phyloP scores from a whole-genome alignment of 495 filamentous ascomycete genomes.

The Trichodelitschia bisporula region DNA sequence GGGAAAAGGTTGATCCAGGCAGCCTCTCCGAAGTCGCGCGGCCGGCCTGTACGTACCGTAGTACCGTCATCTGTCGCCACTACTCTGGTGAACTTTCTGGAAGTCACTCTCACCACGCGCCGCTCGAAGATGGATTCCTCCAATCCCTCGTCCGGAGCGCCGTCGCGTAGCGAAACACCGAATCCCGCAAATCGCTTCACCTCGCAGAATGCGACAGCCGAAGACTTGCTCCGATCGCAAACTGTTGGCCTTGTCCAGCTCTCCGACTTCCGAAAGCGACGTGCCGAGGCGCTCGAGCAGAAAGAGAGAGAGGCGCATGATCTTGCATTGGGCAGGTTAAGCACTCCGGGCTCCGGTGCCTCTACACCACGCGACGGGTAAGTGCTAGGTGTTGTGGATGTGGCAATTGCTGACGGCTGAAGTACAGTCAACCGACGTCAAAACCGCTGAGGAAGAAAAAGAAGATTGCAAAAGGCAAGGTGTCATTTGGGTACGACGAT shows the following conservation, averaged over 20 bases:
- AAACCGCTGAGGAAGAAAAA: slow-evolving; percentile 43
- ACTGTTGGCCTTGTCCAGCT: slow-evolving; percentile 85
- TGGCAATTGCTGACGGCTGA: slow-evolving; percentile 17
- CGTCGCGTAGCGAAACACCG: slow-evolving; percentile 23
- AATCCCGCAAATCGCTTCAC: slow-evolving; percentile 38
- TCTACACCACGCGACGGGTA: slow-evolving; percentile 30
- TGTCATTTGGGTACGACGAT: slow-evolving; percentile 43
- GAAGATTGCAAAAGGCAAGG: slow-evolving; percentile 31
- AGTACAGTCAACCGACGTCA: slow-evolving; percentile 23
- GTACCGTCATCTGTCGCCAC: no score
- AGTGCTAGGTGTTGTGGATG: slow-evolving; percentile 3
- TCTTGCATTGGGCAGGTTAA: slow-evolving; percentile 24
- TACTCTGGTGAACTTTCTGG: no score
- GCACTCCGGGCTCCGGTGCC: slow-evolving; percentile 22
- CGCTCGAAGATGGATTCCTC: no score
- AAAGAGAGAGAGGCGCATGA: slow-evolving; percentile 63
- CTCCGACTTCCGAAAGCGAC: slow-evolving; percentile 88
- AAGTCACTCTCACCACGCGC: no score
- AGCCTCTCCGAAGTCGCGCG: no score
- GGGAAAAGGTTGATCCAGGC: no score
- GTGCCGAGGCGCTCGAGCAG: slow-evolving; percentile 80
- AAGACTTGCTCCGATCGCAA: slow-evolving; percentile 75
- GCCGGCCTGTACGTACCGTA: no score
- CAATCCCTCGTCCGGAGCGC: slow-evolving; percentile 8
- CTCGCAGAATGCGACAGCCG: slow-evolving; percentile 51